These are phyloP conservation scores for Leishmania mexicana DNA, from an alignment of 208 protist species.

Conservation along the genomic window DNA sequence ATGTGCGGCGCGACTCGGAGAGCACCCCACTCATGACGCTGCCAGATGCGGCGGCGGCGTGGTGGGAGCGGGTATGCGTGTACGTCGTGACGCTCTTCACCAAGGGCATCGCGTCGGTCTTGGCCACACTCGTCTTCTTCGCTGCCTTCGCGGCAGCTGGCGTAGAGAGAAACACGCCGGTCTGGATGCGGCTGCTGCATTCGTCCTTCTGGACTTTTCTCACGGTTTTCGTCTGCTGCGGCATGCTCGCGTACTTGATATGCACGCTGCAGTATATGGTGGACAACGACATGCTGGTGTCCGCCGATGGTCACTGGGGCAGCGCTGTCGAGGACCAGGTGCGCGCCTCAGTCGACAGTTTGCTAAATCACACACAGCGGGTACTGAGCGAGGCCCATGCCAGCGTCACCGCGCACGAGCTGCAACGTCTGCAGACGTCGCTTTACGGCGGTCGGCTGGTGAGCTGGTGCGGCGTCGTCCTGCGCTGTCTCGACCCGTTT, in stretches of 20 bases:
- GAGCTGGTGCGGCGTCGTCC: slow-evolving; percentile 28
- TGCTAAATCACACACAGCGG: slow-evolving; percentile 43
- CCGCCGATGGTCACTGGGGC: slow-evolving; percentile 53
- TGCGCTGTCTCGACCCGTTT: slow-evolving; percentile 58
- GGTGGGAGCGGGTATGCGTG: slow-evolving; percentile 24
- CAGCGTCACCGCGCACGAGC: slow-evolving; percentile 1
- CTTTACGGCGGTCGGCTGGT: slow-evolving; percentile 42
- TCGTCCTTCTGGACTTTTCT: slow-evolving; percentile 54
- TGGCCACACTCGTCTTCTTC: slow-evolving; percentile 51
- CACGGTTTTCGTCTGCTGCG: slow-evolving; percentile 50
- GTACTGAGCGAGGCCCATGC: slow-evolving; percentile 33
- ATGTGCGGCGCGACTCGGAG: slow-evolving; percentile 1
- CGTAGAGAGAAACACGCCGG: slow-evolving; percentile 34
- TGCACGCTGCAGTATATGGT: slow-evolving; percentile 64
- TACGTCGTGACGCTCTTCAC: slow-evolving; percentile 48
- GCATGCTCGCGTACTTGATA: slow-evolving; percentile 54
- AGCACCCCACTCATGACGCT: slow-evolving; percentile 17
- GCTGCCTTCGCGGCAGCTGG: slow-evolving; percentile 50
- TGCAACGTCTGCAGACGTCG: slow-evolving; percentile 21
- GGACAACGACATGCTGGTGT: slow-evolving; percentile 53
- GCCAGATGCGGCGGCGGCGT: slow-evolving; percentile 25
- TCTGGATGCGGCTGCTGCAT: slow-evolving; percentile 49
- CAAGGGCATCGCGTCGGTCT: slow-evolving; percentile 46
- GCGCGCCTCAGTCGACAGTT: slow-evolving; percentile 23
- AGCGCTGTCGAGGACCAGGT: slow-evolving; percentile 68